Conservation (phyloP, 768 basidiomycete genomes). For the Pisolithus albus region DNA sequence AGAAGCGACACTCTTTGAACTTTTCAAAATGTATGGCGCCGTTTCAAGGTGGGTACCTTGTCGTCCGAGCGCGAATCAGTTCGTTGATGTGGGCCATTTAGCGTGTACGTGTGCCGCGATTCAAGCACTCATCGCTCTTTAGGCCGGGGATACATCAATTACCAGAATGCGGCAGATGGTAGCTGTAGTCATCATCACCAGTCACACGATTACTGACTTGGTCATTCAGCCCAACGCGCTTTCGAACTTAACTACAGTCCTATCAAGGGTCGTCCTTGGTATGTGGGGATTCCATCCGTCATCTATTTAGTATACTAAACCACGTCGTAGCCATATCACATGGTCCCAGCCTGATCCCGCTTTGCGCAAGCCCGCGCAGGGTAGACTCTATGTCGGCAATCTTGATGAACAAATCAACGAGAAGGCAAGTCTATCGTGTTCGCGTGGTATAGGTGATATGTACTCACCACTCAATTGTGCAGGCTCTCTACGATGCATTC, state of each 20-base stretch:
- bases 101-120: constrained; percentile 99
- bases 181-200: constrained; percentile 19
- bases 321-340: constrained; percentile 82
- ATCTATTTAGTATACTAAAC: not conserved
- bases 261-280: constrained; percentile 98
- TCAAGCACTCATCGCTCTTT: constrained; percentile 98
- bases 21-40: constrained; percentile 99
- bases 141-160: constrained; percentile 99
- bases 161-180: constrained; percentile 93
- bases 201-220: not conserved
- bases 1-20: constrained; percentile 99
- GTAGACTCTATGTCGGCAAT: constrained; percentile 99
- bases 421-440: constrained; percentile 50
- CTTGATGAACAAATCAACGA: constrained; percentile 96
- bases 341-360: constrained; percentile 99
- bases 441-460: not conserved
- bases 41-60: constrained; percentile 74
- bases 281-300: constrained; percentile 16
- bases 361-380: constrained; percentile 97
- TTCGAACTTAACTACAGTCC: constrained; percentile 97
- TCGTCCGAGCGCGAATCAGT: not conserved
- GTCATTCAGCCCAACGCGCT: constrained; percentile 79
- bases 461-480: not conserved
- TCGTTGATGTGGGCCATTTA: constrained; percentile 21
- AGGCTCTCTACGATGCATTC: constrained; percentile 99